Base-by-base conservation (phyloP, 345 rosid genomes). In the Boechera retrofracta region DNA sequence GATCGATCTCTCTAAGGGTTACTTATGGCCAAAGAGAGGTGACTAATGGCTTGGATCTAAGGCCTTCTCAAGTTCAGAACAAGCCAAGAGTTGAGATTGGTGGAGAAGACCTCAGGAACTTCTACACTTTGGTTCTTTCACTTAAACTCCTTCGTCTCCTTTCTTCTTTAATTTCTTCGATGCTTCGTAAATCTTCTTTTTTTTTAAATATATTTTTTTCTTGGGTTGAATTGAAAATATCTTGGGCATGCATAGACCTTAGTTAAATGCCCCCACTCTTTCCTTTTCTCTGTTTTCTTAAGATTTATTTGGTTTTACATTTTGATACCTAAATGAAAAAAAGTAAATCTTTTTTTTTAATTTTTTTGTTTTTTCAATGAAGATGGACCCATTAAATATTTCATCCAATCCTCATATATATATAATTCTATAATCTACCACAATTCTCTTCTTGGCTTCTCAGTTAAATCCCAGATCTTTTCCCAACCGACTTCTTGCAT, bases 1-100 rank as follows among this genome's bases (percentile, higher is more conserved):
- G 73, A 71, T 69, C 73, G 5, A 75, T 80, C 58, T 26, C 71
- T 64, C 51, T 80, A 29, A 80, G 64, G 79, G 82, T 75, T 56
- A 75, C 72, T 36, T 80, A 80, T 64, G 79, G 71, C 24, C 76
- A 49, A 69, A 70, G 72, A 74, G 82, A 75, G 26, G 82, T 75
- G 39, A 70, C 71, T 48, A 80, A 80, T 69, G 79, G 79, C 4
- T 75, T 71, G 78, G 79, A 80, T 69, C 67, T 80, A 1, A 75
- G 79, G 76, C 76, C 82, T 29, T 74, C 82, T 74, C 82, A 79
- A 29, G 48, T 79, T 55, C 60, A 53, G 24, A 69, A 68, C 72
- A 73, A 79, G 69, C 82, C 82, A 51, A 79, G 82, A 56, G 82
- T 74, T 74, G 82, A 79, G 61, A 79, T 79, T 79, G 82, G 82